Evolutionary conservation across 1,284 basidiomycete genomes (phyloP), one percentile per base, ranked within the genome.

Genomic region (Ustilago crameri): DNA sequence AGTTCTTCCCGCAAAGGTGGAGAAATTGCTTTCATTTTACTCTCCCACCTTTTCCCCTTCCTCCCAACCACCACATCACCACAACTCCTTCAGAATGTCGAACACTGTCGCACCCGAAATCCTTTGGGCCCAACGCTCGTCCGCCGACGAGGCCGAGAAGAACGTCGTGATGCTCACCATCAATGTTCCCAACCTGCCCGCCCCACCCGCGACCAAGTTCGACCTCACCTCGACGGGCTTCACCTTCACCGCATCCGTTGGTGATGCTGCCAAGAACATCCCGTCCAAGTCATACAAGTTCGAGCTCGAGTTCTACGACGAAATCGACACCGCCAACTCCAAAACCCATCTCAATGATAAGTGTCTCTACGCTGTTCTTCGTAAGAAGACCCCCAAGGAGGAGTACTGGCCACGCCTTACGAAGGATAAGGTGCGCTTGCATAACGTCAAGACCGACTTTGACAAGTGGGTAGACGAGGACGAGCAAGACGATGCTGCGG

Each of bases 401-500:
- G 82, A 84, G 52, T 84, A 71, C 77, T 84, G 83, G 83, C 83
- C 83, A 0, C 75, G 83, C 9, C 58, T 84, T 32, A 79, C 80
- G 51, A 83, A 83, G 75, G 81, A 84, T 17, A 84, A 83, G 79
- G 67, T 80, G 22, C 76, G 81, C 37, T 61, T 83, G 49, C 81
- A 82, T 63, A 83, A 82, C 51, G 80, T 84, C 74, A 84, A 84
- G 80, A 84, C 83, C 47, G 83, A 84, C 52, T 84, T 84, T 45
- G 77, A 80, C 70, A 83, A 83, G 70, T 84, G 83, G 83, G 82
- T 83, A 18, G 83, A 84, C 54, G 82, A 84, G 62, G 83, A 84
- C 56, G 83, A 84, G 61, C 83, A 84, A 74, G 53, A 71, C 35
- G 80, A 68, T 12, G 74, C 59, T 22, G 52, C 59, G n/a, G 69